Base-by-base conservation (phyloP, 345 rosid genomes). In the Salix dunnii region DNA sequence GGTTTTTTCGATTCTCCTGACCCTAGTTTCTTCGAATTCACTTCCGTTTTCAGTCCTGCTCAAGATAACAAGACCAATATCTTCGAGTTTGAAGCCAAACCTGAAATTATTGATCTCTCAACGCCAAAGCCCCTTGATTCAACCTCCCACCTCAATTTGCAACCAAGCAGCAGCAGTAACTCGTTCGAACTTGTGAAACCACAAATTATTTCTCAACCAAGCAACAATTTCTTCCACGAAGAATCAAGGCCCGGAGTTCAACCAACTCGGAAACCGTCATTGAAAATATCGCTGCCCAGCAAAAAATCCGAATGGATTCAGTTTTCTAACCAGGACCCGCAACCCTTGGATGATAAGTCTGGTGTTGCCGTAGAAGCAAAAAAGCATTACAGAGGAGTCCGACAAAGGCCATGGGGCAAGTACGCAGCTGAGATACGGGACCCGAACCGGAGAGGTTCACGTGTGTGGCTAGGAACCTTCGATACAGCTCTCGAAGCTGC, bases 371-470 rank as follows among this genome's bases (percentile, higher is more conserved):
- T 1, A 23, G 78, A 84, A 40, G 85, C 81, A 36, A 75, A 64
- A 76, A 82, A 73, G 86, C 97, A 87, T 66, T 92, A 91, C 85
- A 89, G 98, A 84, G 98, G 98, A n/a, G 97, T 94, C 70, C 84
- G 97, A 73, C 86, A 76, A 78, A 84, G 97, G 83, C 97, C 98
- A 49, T 94, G 98, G 98, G 98, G 98, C 3, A 94, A 92, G 82
- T 94, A 85, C 82, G 98, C 97, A 4, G 97, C 98, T 58, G 98
- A 94, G 91, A 94, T 94, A 78, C 86, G 98, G 10, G 98, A 94
- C 70, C 98, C 98, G 6, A 88, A 72, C 82, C 81, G 87, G 74
- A 92, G 83, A 38, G 93, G 98, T 25, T 72, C 94, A 3, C 85
- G 98, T 0, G 69, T 91, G 49, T 94, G 98, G 98, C 90, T 94